phyloP scores from a whole-genome alignment of 768 basidiomycete species.

The Lyophyllum semitale region DNA sequence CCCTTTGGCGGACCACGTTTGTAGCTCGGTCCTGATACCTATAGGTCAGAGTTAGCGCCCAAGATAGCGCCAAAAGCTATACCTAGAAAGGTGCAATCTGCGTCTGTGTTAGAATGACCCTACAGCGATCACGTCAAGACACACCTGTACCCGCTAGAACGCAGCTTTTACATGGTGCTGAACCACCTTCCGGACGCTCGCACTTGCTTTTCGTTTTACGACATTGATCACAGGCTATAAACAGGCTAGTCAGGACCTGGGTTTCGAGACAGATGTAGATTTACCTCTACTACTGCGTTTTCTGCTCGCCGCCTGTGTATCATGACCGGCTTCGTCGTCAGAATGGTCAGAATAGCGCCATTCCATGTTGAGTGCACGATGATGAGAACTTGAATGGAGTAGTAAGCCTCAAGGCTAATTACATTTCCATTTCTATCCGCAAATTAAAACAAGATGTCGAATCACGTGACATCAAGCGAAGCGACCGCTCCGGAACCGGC shows the following conservation, averaged over 20 bases:
- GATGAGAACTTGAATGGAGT: constrained; percentile 17
- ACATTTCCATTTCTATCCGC: constrained; percentile 1
- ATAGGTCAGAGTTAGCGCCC: background rate
- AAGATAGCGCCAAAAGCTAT: constrained; percentile 8
- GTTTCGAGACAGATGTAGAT: background rate
- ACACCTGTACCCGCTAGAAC: constrained; percentile 54
- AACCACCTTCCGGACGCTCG: constrained; percentile 53
- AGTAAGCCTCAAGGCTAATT: constrained; percentile 24
- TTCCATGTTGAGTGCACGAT: constrained; percentile 37
- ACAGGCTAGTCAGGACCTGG: constrained; percentile 12
- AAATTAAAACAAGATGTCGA: constrained; percentile 10
- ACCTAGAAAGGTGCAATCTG: constrained; percentile 73
- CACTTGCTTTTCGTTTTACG: constrained; percentile 89
- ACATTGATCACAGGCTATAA: constrained; percentile 81
- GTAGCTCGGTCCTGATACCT: constrained; percentile 64
- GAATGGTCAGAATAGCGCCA: constrained; percentile 65
- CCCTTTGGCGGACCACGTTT: constrained; percentile 88
- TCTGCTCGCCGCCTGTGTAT: constrained; percentile 42
- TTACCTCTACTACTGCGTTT: constrained; percentile 69
- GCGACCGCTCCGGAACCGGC: background rate
- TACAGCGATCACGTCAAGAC: constrained; percentile 13
- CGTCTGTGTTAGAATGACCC: constrained; percentile 11
- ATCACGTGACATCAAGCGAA: constrained; percentile 28
- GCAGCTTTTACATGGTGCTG: constrained; percentile 64
- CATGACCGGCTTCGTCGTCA: constrained; percentile 52